phyloP scores from a whole-genome alignment of 1,139 yeast species.

The Kodamaea derodonti region DNA sequence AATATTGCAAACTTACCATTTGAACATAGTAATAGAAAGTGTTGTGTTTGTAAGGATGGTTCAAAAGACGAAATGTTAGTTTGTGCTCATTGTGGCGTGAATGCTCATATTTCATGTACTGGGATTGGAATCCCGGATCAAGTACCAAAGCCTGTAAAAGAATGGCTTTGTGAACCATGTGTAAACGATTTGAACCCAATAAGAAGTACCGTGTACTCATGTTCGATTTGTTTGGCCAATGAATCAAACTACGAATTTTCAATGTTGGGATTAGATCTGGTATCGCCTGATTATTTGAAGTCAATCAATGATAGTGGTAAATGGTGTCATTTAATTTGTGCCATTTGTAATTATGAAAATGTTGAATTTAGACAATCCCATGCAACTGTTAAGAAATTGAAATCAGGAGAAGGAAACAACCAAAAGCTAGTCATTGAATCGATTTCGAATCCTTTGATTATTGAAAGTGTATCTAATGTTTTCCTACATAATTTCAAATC shows the following conservation, averaged over 20 bases:
- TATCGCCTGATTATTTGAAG: constrained; percentile 65
- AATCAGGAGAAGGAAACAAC: constrained; percentile 25
- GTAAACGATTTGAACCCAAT: constrained; percentile 64
- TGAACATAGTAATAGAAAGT: constrained; percentile 30
- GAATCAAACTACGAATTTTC: constrained; percentile 47
- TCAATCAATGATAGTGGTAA: constrained; percentile 58
- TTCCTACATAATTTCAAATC: constrained; percentile 22
- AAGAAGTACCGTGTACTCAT: constrained; percentile 55
- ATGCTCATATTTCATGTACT: constrained; percentile 69
- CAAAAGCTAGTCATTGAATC: constrained; percentile 26
- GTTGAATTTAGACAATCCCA: constrained; percentile 18
- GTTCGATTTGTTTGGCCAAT: constrained; percentile 62
- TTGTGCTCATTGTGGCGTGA: constrained; percentile 68
- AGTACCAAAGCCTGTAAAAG: constrained; percentile 25
- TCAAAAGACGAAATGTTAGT: constrained; percentile 33
- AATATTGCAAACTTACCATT: constrained; percentile 22
- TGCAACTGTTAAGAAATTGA: constrained; percentile 1
- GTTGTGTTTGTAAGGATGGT: constrained; percentile 55
- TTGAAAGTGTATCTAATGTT: constrained; percentile 29
- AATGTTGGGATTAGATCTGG: constrained; percentile 34
- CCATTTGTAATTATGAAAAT: constrained; percentile 42
- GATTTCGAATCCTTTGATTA: constrained; percentile 17
- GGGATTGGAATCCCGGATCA: constrained; percentile 41
- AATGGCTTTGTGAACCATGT: constrained; percentile 86
- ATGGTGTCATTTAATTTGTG: constrained; percentile 85